phyloP scores from a whole-genome alignment of 805 yeast species.

The Lipomyces spencermartinsiae region DNA sequence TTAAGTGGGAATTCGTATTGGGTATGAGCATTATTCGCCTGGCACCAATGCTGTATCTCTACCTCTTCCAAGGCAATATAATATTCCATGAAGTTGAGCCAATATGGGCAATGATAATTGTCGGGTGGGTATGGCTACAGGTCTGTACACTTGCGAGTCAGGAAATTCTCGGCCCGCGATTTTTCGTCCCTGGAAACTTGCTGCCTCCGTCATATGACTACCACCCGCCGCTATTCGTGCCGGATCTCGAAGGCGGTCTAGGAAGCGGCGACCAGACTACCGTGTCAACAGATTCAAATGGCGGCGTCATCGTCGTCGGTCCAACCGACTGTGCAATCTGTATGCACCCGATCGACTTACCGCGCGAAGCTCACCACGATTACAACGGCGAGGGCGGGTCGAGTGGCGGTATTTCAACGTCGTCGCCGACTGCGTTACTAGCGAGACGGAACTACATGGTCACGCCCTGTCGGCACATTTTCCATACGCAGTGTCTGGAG shows the following conservation, averaged over 20 bases:
- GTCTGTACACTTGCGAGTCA: conserved; percentile 65
- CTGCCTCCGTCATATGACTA: conserved; percentile 86
- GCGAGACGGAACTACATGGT: conserved; percentile 48
- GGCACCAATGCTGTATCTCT: conserved; percentile 69
- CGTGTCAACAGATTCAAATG: conserved; percentile 38
- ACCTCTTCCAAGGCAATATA: conserved; percentile 55
- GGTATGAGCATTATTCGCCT: conserved; percentile 69
- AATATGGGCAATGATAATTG: conserved; percentile 54
- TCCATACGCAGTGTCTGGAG: conserved; percentile 87
- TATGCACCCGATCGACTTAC: conserved; percentile 74
- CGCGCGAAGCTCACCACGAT: conserved; percentile 38
- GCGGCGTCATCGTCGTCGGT: conserved; percentile 29
- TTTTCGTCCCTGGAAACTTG: conserved; percentile 74
- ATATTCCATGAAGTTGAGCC: conserved; percentile 77
- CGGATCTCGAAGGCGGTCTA: conserved; percentile 58
- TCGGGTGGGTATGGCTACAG: conserved; percentile 67
- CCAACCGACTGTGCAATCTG: conserved; percentile 80
- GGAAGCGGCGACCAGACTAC: conserved; percentile 41
- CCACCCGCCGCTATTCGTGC: conserved; percentile 70
- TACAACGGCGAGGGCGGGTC: conserved; percentile 9
- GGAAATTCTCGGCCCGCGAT: conserved; percentile 75
- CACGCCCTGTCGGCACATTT: conserved; percentile 90
- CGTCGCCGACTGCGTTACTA: conserved; percentile 44
- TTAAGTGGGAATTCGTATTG: conserved; percentile 76
- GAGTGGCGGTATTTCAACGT: conserved; percentile 35